Base-by-base conservation (phyloP, 2,329 filamentous ascomycete genomes). In the Claviceps capensis region DNA sequence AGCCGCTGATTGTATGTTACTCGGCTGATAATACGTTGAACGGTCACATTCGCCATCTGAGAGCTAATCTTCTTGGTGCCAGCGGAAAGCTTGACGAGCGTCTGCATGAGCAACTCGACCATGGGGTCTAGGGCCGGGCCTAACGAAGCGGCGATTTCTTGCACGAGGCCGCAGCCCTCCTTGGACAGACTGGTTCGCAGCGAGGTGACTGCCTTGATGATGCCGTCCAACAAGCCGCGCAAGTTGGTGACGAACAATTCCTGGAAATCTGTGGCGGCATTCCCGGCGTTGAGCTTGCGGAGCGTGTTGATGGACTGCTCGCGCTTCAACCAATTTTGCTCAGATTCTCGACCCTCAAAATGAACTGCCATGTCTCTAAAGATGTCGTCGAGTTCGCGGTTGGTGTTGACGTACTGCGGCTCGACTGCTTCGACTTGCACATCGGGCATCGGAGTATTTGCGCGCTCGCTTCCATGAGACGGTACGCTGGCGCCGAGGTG, bases 11-110 rank as follows among this genome's bases (percentile, higher is more conserved):
- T 90, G 68, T 91, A 97, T 0, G 89, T 84, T 34, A 85, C 85
- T 59, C 85, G 83, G 56, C 81, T 79, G 56, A 97, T 78, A 50
- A 98, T 83, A 19, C 76, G 81, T 58, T 93, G 84, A n/a, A 95
- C 83, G 0, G 86, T 88, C 16, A 72, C 66, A 62, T 94, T 90
- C 50, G 87, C 91, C 57, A 86, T 83, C 61, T 95, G 84, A 0
- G 88, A 88, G 53, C 81, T 83, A 59, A 98, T 95, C 67, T 94
- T 95, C 69, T 98, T 98, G 47, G 91, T 94, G 23, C 83, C 83
- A 9, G 83, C 88, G 58, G 85, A 90, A 56, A 96, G 79, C 68
- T 95, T 96, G 70, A 97, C 82, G 60, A 96, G 81, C 30, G 81
- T 85, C 62, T 95, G 89, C 69, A 97, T 80, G 22, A 96, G 75